Conservation (phyloP, 768 basidiomycete genomes). For the Mycena vitilis region DNA sequence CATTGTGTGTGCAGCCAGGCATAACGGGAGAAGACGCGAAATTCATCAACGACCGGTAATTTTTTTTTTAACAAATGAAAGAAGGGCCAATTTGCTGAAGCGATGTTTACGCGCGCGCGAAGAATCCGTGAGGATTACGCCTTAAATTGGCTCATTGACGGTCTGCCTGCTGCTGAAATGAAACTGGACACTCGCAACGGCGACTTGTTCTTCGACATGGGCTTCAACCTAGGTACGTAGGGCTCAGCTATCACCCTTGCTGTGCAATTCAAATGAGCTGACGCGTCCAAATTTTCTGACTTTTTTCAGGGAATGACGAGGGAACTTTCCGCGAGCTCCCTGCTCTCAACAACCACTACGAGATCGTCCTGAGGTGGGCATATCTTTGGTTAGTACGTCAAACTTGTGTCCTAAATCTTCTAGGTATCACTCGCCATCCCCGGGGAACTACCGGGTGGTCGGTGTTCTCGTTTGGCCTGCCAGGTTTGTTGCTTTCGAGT, state of each 20-base stretch:
- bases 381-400: not conserved
- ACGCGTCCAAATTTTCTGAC: not conserved
- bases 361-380: slow-evolving; percentile 78
- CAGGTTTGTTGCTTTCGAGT: slow-evolving; percentile 45
- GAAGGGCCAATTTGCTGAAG: too few relatives aligned
- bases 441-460: slow-evolving; percentile 85
- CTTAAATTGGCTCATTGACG: slow-evolving; percentile 95
- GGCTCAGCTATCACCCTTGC: not conserved
- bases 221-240: slow-evolving; percentile 80
- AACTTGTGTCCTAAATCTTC: slow-evolving; percentile 24
- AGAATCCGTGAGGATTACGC: slow-evolving; percentile 93
- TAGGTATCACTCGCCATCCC: slow-evolving; percentile 84
- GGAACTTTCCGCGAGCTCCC: slow-evolving; percentile 62
- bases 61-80: too few relatives aligned
- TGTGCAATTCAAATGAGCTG: too few relatives aligned
- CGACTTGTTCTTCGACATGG: slow-evolving; percentile 93
- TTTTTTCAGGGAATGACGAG: slow-evolving; percentile 69
- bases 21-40: slow-evolving; percentile 80
- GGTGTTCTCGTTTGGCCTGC: slow-evolving; percentile 88
- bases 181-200: slow-evolving; percentile 81
- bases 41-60: slow-evolving; percentile 94
- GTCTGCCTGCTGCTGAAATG: slow-evolving; percentile 94
- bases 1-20: slow-evolving; percentile 68
- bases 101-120: too few relatives aligned
- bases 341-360: slow-evolving; percentile 92